Evolutionary conservation across 179 eudicot genomes (phyloP).

Genomic region (Pouteria campechiana): DNA sequence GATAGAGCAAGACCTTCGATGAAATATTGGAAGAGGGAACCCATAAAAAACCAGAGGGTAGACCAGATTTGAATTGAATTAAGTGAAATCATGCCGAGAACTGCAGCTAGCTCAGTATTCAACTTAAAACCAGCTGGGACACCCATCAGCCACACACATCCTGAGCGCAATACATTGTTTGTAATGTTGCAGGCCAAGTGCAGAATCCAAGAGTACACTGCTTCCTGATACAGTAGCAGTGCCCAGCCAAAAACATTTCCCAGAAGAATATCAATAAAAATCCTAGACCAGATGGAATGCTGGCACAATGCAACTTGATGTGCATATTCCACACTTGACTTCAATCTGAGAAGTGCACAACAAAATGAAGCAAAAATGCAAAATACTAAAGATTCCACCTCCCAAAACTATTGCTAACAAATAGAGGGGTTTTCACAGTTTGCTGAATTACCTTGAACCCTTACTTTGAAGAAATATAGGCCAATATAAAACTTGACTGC

Average conservation of each 20-base stretch:
- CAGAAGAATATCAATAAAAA: slow-evolving; percentile 52
- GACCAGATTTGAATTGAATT: slow-evolving; percentile 94
- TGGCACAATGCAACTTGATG: slow-evolving; percentile 67
- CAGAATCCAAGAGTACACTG: slow-evolving; percentile 33
- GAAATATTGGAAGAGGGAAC: slow-evolving; percentile 30
- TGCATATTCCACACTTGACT: slow-evolving; percentile 69
- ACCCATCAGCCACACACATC: slow-evolving; percentile 99
- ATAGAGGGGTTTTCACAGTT: too few relatives aligned
- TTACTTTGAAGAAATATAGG: slow-evolving; percentile 57
- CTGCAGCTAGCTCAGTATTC: slow-evolving; percentile 85
- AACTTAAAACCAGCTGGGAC: slow-evolving; percentile 98
- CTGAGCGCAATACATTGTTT: slow-evolving; percentile 62
- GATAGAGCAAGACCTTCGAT: slow-evolving; percentile 50
- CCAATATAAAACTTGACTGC: slow-evolving; percentile 82
- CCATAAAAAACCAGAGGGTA: slow-evolving; percentile 59
- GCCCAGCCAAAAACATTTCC: slow-evolving; percentile 59
- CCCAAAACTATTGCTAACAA: too few relatives aligned
- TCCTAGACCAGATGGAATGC: slow-evolving; percentile 78
- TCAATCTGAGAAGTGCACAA: slow-evolving; percentile 39
- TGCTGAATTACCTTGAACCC: slow-evolving; percentile 41
- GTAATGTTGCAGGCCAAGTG: slow-evolving; percentile 38
- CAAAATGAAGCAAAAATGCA: not conserved
- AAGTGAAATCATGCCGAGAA: slow-evolving; percentile 72
- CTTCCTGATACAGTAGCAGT: slow-evolving; percentile 38
- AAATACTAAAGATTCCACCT: too few relatives aligned